Percentiles rank a stretch among this genome's conserved stretches.
Conservation (phyloP, 2,329 filamentous ascomycete species). For the Colletotrichum cuscutae region DNA sequence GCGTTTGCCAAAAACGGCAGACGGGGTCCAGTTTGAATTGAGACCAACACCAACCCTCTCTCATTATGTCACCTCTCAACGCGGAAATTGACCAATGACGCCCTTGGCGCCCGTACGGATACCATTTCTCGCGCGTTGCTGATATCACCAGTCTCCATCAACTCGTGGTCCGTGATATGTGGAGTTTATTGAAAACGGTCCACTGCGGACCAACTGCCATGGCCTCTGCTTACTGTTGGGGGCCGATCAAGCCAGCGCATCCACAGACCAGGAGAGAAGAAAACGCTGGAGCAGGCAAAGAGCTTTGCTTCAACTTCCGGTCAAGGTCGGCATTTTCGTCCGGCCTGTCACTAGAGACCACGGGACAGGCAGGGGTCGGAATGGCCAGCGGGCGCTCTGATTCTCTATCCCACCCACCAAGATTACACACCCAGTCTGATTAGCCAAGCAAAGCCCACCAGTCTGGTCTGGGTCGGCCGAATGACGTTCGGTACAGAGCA, state of each 20-base stretch:
- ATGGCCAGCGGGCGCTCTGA: slow-evolving; percentile 16
- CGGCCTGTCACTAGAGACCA: slow-evolving; percentile 26
- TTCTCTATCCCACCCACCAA: slow-evolving; percentile 13
- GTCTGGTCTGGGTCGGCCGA: slow-evolving; percentile 16
- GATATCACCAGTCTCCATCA: slow-evolving; percentile 13
- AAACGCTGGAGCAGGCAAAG: background rate
- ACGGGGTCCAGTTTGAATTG: slow-evolving; percentile 1
- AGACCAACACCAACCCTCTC: slow-evolving; percentile 14
- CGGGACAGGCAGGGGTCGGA: background rate
- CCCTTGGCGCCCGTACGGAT: background rate
- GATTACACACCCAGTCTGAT: slow-evolving; percentile 1
- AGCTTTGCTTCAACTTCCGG: slow-evolving; percentile 10
- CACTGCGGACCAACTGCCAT: background rate
- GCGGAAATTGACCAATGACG: slow-evolving; percentile 30
- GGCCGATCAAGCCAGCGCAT: background rate
- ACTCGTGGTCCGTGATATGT: slow-evolving; percentile 15
- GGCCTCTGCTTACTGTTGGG: background rate
- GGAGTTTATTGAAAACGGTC: slow-evolving; percentile 23
- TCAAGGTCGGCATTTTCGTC: slow-evolving; percentile 17
- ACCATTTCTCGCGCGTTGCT: background rate
- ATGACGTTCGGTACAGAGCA: slow-evolving; percentile 20
- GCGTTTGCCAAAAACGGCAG: background rate
- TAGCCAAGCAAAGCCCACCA: slow-evolving; percentile 13
- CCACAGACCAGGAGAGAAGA: background rate
- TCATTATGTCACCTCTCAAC: slow-evolving; percentile 5